Percentiles rank a stretch among this genome's conserved stretches.
phyloP scores from a whole-genome alignment of 257 asterid genomes.

The Solanum pinnatisectum region DNA sequence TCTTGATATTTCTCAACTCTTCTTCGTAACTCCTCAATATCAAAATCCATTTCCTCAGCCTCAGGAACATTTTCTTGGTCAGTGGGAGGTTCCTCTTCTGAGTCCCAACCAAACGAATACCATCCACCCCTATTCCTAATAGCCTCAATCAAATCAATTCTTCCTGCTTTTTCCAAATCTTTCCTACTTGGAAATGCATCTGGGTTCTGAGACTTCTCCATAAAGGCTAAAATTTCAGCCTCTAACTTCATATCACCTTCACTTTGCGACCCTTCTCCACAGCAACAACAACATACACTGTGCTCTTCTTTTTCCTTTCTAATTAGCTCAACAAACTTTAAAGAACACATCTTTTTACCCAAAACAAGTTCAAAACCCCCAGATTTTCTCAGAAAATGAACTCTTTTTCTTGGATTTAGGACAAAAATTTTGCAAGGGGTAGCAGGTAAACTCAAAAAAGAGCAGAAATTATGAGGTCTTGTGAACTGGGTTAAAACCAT shows the following conservation, averaged over 20 bases:
- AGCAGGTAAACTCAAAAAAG: constrained; percentile 13
- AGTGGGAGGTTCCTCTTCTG: constrained; percentile 20
- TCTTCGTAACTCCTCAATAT: constrained; percentile 35
- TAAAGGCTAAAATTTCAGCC: constrained; percentile 65
- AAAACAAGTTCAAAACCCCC: background rate
- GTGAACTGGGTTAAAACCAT: constrained; percentile 36
- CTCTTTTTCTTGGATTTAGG: constrained; percentile 9
- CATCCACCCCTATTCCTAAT: constrained; percentile 74
- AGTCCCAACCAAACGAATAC: constrained; percentile 81
- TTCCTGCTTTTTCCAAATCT: constrained; percentile 61
- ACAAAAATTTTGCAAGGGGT: constrained; percentile 2
- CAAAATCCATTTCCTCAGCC: constrained; percentile 16
- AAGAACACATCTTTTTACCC: background rate
- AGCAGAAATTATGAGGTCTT: constrained; percentile 2
- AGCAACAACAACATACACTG: constrained; percentile 31
- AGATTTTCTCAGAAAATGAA: background rate
- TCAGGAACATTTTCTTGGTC: constrained; percentile 13
- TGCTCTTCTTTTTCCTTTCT: constrained; percentile 1
- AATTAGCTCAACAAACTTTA: constrained; percentile 19
- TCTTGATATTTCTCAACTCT: constrained; percentile 35
- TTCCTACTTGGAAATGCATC: constrained; percentile 57
- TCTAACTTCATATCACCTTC: constrained; percentile 68
- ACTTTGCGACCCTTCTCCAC: constrained; percentile 22
- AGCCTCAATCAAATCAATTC: constrained; percentile 73
- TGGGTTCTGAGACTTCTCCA: constrained; percentile 76